These are phyloP conservation scores for Hymenoscyphus repandus DNA, from an alignment of 2,329 filamentous ascomycete species.

Conservation along the genomic window DNA sequence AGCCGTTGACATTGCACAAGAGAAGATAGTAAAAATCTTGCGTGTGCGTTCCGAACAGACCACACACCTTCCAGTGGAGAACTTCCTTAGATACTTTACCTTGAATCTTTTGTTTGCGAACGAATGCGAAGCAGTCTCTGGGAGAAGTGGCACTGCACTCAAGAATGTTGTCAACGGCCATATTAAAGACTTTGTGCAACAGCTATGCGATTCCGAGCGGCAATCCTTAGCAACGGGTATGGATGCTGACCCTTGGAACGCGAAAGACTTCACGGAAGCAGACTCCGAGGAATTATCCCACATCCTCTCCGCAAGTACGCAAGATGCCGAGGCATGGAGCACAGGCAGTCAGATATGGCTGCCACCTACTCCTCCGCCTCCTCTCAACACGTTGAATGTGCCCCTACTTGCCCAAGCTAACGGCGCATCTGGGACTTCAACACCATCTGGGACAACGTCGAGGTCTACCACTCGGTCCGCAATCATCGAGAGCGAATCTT, in stretches of 20 bases:
- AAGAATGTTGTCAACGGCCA: conserved; percentile 78
- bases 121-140: conserved; percentile 80
- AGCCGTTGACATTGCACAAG: conserved; percentile 75
- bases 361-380: conserved; percentile 28
- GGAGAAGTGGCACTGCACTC: conserved; percentile 67
- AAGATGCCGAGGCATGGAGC: conserved; percentile 63
- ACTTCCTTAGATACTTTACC: conserved; percentile 77
- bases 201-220: conserved; percentile 65
- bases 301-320: conserved; percentile 65
- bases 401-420: conserved; percentile 7
- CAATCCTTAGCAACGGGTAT: conserved; percentile 71
- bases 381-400: conserved; percentile 19
- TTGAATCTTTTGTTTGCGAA: conserved; percentile 79
- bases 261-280: conserved; percentile 65
- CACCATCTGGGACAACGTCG: conserved; percentile 16
- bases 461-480: conserved; percentile 68
- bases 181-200: conserved; percentile 73
- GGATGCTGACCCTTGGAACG: conserved; percentile 76
- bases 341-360: conserved; percentile 55
- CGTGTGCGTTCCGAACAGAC: conserved; percentile 73
- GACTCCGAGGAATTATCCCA: conserved; percentile 55
- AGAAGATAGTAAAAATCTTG: conserved; percentile 68
- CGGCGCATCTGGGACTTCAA: conserved; percentile 15
- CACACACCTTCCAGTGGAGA: conserved; percentile 57
- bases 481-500: conserved; percentile 76